These are phyloP conservation scores for Ophiosphaerella herpotricha DNA, from an alignment of 2,329 filamentous ascomycete genomes.

Conservation along the genomic window DNA sequence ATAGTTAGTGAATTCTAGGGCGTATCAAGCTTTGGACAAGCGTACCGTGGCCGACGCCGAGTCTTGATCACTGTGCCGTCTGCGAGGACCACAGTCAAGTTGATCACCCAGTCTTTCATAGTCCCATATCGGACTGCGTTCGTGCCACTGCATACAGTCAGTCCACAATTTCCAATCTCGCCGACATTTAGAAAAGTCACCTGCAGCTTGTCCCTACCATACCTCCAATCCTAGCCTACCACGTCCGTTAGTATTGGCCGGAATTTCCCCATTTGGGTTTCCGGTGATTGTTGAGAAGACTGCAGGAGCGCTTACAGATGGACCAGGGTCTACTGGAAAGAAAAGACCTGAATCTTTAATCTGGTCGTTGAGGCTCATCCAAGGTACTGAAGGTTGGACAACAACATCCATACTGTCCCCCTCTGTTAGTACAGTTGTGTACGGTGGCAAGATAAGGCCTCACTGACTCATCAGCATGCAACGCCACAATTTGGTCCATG, in stretches of 20 bases:
- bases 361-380: conserved; percentile 83
- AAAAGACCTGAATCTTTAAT: conserved; percentile 78
- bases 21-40: not conserved
- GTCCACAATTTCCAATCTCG: not conserved
- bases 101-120: conserved; percentile 88
- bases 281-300: conserved; percentile 8
- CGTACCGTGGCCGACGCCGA: conserved; percentile 67
- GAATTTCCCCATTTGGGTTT: conserved; percentile 17
- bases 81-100: conserved; percentile 78
- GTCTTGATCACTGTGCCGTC: conserved; percentile 83
- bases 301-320: conserved; percentile 46
- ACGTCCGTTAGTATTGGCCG: conserved; percentile 23
- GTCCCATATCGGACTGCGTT: conserved; percentile 82
- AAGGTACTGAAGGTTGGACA: conserved; percentile 88
- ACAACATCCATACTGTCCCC: conserved; percentile 75
- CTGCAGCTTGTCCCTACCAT: conserved; percentile 78
- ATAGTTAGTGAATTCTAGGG: conserved; percentile 6
- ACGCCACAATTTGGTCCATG: conserved; percentile 80
- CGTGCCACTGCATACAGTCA: conserved; percentile 63
- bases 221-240: conserved; percentile 72
- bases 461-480: conserved; percentile 74
- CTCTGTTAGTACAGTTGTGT: conserved; percentile 21
- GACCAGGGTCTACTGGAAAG: conserved; percentile 87
- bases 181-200: conserved; percentile 15
- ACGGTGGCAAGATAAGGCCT: not conserved